Evolutionary conservation across 345 rosid genomes (phyloP).

Genomic region (Salix suchowensis): DNA sequence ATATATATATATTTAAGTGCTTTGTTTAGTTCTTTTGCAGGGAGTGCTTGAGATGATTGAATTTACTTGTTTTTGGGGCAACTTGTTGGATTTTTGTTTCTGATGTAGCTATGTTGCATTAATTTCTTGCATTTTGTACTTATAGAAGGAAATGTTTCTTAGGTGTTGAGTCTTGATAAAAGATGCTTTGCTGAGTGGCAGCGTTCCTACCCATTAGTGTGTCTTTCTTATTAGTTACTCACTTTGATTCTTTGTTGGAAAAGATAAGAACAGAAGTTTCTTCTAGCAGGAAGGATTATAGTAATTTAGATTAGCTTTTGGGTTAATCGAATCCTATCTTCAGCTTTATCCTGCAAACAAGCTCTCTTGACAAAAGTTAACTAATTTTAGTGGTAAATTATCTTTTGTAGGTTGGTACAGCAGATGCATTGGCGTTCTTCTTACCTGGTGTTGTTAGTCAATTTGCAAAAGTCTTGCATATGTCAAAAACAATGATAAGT

Average conservation of each 20-base stretch:
- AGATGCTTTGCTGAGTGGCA: not conserved
- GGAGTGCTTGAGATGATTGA: not conserved
- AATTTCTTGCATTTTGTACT: too few species aligned
- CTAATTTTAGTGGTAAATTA: slow-evolving; percentile 7
- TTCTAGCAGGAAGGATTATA: not conserved
- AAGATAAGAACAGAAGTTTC: not conserved
- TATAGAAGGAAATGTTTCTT: not conserved
- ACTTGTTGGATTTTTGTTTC: not conserved
- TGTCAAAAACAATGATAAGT: slow-evolving; percentile 67
- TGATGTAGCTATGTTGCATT: not conserved
- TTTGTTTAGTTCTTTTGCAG: not conserved
- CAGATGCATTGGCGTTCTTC: slow-evolving; percentile 89
- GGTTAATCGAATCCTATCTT: not conserved
- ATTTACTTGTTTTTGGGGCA: not conserved
- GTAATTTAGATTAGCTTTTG: not conserved
- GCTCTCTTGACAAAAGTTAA: not conserved
- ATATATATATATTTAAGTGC: not conserved
- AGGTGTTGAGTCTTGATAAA: not conserved
- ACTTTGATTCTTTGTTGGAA: not conserved
- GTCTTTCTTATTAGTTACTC: not conserved
- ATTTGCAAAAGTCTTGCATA: slow-evolving; percentile 69
- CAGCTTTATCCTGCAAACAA: not conserved
- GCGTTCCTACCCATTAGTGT: not conserved
- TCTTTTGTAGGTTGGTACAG: slow-evolving; percentile 65
- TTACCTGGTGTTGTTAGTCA: slow-evolving; percentile 94